Base-by-base conservation (phyloP, 202 grass and related monocot species). In the Bolboschoenoplectus hybrid region DNA sequence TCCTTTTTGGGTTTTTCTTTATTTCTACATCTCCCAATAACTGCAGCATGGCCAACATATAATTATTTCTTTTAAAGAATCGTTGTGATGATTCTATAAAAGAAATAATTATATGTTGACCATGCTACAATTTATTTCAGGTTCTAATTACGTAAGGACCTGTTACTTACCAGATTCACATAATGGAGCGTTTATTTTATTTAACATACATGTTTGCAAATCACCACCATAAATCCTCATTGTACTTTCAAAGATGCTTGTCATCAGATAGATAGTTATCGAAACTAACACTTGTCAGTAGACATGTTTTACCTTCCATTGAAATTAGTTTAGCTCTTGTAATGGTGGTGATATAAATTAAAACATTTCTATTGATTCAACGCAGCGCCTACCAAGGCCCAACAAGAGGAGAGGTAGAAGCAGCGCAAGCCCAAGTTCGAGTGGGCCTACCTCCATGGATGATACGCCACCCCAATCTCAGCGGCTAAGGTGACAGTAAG, bases 401-500 rank as follows among this genome's bases (percentile, higher is more conserved):
- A 26, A 26, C 26, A 26, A 26, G 26, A 26, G 26, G 26, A 26
- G 26, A 26, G 26, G 26, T 26, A 26, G 26, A 26, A 26, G 26
- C 26, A 26, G 26, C 26, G 26, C 26, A 26, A 86, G 82, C 73
- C 71, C 87, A 88, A 67, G 75, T 58, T 76, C 87, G 84, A 43
- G 36, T 83, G 7, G 92, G 87, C 40, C 56, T 92, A 66, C 90
- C 87, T n/a, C 86, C 87, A 11, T 97, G 94, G 94, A 97, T 97
- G 94, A 40, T 88, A 9, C 82, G 84, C 53, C 92, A 92, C 85
- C 85, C 84, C 82, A 53, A 82, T 84, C 38, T 85, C 55, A 85
- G 67, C 62, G 82, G 72, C 14, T 88, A 84, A 26, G 53, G 2
- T 56, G 53, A 56, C 13, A 56, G 4, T 56, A 5, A 13, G 71